Evolutionary conservation across 2,329 filamentous ascomycete genomes (phyloP), one percentile per base, ranked within the genome.

Genomic region (Aureobasidium zeae): DNA sequence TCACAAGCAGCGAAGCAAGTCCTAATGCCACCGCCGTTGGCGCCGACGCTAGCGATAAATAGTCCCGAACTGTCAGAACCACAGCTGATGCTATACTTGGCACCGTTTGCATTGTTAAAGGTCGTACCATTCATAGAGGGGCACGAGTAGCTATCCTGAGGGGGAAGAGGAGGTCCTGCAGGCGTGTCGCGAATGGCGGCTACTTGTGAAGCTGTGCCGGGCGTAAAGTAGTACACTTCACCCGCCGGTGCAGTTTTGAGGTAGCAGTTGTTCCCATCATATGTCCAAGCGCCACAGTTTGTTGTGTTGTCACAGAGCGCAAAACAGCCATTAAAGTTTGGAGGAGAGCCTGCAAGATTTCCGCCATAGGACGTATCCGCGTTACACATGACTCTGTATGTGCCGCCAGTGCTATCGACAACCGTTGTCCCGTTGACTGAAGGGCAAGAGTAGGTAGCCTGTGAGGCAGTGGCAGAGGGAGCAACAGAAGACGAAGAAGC

Each of bases 1-100:
- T 53, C 50, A 34, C 54, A 56, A 9, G 49, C 43, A 9, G 30
- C 45, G 25, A 56, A 51, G 36, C 54, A 56, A 8, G 48, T 46
- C 13, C 28, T 22, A 17, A 48, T 30, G 19, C 47, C 47, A 10
- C 30, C 16, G 4, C 20, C 17, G 15, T 26, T 32, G 20, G 24
- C 30, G 12, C 6, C 21, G 9, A 33, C 29, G 12, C n/a, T 26
- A 20, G 25, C n/a, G 12, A 39, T 31, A 7, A 29, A 33, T 5
- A 9, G n/a, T 19, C 39, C 38, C 10, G 30, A 31, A 3, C 24
- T 7, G n/a, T 44, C 21, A 8, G 6, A 19, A 17, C 28, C 30
- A 28, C 50, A 52, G 36, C 26, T 24, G 17, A 52, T 35, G 20
- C 34, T 46, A 17, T 52, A 50, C 5, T 20, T 11, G 10, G 42